Evolutionary conservation across 2,329 filamentous ascomycete species (phyloP), one percentile per base, ranked within the genome.

Genomic region (Pseudomassariella vexata): DNA sequence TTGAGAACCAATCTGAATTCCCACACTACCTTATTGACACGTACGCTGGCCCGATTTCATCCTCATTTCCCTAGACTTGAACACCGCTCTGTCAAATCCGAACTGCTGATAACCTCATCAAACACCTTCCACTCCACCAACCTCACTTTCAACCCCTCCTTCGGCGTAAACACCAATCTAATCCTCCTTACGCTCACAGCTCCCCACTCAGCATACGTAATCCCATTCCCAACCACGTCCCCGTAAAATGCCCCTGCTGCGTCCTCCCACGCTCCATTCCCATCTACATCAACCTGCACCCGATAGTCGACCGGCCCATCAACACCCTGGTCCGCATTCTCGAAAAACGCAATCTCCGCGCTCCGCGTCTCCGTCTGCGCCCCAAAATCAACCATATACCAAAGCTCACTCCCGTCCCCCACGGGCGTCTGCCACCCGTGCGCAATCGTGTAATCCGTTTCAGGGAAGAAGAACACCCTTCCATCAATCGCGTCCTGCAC

Each of bases 51-150:
- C n/a, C n/a, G n/a, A n/a, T n/a, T n/a, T n/a, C n/a, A n/a, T n/a
- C n/a, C n/a, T n/a, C 47, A 55, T 27, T 44, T n/a, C n/a, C n/a
- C n/a, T n/a, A n/a, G n/a, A n/a, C n/a, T n/a, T n/a, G n/a, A n/a
- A n/a, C n/a, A n/a, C n/a, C n/a, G n/a, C n/a, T n/a, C n/a, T n/a
- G n/a, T n/a, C n/a, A n/a, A n/a, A n/a, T n/a, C n/a, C n/a, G n/a
- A n/a, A n/a, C n/a, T n/a, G n/a, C n/a, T n/a, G n/a, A n/a, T n/a
- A n/a, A n/a, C n/a, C n/a, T n/a, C n/a, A 27, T 27, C 25, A 16
- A 46, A 62, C 1, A 59, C 46, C 41, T 62, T 62, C 25, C 60
- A 58, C 37, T 62, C 59, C 2, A 55, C 55, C 10, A 62, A 30
- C 21, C 59, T 45, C 5, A 55, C 56, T 34, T 47, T 55, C 32